Evolutionary conservation across 2,329 filamentous ascomycete species (phyloP).

Genomic region (Gliomastix tumulicola): DNA sequence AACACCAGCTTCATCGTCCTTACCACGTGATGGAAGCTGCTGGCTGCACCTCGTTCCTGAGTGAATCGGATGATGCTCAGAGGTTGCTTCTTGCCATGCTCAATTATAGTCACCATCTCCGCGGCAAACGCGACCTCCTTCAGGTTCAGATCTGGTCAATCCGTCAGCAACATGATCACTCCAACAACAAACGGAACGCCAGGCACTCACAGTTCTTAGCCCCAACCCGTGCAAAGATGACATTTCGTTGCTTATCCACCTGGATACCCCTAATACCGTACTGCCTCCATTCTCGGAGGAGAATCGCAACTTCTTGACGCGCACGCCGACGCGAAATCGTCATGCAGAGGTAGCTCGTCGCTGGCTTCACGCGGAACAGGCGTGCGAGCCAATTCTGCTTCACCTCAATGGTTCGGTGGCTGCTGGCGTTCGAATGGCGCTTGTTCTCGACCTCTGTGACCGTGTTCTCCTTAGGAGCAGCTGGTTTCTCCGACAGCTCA

Average conservation of each 20-base stretch:
- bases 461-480: background rate
- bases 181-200: too few relatives aligned
- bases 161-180: too few relatives aligned
- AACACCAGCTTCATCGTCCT: slow-evolving; percentile 69
- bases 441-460: slow-evolving; percentile 11
- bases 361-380: slow-evolving; percentile 84
- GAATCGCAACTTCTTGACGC: slow-evolving; percentile 66
- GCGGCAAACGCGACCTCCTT: slow-evolving; percentile 84
- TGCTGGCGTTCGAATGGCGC: slow-evolving; percentile 5
- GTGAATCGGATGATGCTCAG: slow-evolving; percentile 80
- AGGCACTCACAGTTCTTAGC: slow-evolving; percentile 67
- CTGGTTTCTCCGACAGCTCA: background rate
- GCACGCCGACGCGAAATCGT: slow-evolving; percentile 60
- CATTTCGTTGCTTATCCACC: slow-evolving; percentile 71
- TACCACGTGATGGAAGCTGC: slow-evolving; percentile 78
- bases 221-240: slow-evolving; percentile 72
- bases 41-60: slow-evolving; percentile 86
- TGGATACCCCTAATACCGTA: slow-evolving; percentile 77
- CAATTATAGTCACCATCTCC: slow-evolving; percentile 83
- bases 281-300: slow-evolving; percentile 73
- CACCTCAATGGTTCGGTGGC: slow-evolving; percentile 51
- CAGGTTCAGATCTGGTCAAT: slow-evolving; percentile 61
- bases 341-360: slow-evolving; percentile 68
- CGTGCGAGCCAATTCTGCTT: slow-evolving; percentile 84
- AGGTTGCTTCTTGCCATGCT: slow-evolving; percentile 70